Percentiles rank a stretch among this genome's conserved stretches.
phyloP scores from a whole-genome alignment of 2,329 filamentous ascomycete species.

The Zymoseptoria brevis region DNA sequence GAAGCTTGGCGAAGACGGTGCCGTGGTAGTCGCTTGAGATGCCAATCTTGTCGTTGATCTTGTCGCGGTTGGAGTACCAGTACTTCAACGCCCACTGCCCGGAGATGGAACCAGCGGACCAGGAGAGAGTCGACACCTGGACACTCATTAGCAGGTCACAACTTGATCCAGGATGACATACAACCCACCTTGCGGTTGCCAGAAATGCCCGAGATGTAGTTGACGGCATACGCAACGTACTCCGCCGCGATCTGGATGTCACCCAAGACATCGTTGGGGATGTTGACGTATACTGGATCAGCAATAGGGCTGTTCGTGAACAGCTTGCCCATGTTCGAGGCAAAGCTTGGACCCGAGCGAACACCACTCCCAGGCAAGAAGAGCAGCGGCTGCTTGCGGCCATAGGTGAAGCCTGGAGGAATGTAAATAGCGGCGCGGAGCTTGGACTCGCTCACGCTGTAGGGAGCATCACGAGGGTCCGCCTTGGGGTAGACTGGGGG shows the following conservation, averaged over 20 bases:
- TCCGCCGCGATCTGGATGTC: conserved; percentile 47
- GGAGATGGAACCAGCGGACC: conserved; percentile 48
- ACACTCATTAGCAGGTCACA: background rate
- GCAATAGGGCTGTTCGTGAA: conserved; percentile 35
- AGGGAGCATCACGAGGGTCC: conserved; percentile 39
- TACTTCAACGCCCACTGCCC: conserved; percentile 52
- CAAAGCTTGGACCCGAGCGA: conserved; percentile 40
- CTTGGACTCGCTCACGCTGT: conserved; percentile 38
- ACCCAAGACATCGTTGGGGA: conserved; percentile 40
- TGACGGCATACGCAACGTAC: conserved; percentile 50
- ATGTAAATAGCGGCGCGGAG: conserved; percentile 48
- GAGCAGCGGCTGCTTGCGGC: conserved; percentile 40
- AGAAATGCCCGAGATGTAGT: conserved; percentile 43
- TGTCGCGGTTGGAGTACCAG: conserved; percentile 43
- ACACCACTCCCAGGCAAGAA: conserved; percentile 47
- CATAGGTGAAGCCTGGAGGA: conserved; percentile 41
- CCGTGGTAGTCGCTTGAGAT: conserved; percentile 48
- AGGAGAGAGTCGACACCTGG: conserved; percentile 41
- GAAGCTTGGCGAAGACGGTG: conserved; percentile 33
- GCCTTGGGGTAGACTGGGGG: conserved; percentile 32
- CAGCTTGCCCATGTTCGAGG: conserved; percentile 43
- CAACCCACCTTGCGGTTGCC: conserved; percentile 24
- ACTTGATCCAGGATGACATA: background rate
- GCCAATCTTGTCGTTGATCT: conserved; percentile 43
- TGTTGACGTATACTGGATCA: conserved; percentile 49